A percentile compares a stretch with the other conserved stretches of the same genome.
Evolutionary conservation across 495 filamentous ascomycete species (phyloP).

Genomic region (Penicillium odoratum): DNA sequence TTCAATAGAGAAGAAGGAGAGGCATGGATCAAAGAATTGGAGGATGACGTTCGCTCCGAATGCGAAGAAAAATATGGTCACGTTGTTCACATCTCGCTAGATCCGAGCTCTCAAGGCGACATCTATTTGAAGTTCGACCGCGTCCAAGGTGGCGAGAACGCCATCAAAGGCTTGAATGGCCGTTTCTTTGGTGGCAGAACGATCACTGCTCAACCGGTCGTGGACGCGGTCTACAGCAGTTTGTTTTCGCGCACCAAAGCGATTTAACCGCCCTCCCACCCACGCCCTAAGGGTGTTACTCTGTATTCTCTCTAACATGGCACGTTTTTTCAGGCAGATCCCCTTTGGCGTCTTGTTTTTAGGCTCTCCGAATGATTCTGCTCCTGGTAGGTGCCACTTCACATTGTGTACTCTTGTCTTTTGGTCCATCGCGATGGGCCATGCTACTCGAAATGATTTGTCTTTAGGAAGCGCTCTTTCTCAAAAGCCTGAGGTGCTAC

Average conservation of each 20-base stretch:
- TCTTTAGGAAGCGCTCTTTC: constrained; percentile 6
- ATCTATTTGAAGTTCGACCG: constrained; percentile 98
- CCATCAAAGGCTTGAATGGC: constrained; percentile 95
- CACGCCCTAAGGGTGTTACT: constrained; percentile 5
- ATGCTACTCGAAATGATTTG: constrained; percentile 7
- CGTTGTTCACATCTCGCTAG: constrained; percentile 95
- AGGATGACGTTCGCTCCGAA: constrained; percentile 91
- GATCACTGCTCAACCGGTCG: constrained; percentile 92
- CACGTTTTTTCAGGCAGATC: constrained; percentile 24
- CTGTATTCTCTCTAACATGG: constrained; percentile 10
- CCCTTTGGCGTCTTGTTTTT: constrained; percentile 21
- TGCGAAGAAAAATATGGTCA: constrained; percentile 96
- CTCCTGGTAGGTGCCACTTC: constrained; percentile 44
- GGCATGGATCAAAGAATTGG: constrained; percentile 86
- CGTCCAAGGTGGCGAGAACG: constrained; percentile 91
- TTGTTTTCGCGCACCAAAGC: constrained; percentile 87
- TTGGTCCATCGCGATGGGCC: constrained; percentile 1
- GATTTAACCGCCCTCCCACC: constrained; percentile 35
- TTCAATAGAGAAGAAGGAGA: constrained; percentile 76
- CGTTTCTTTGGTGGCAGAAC: constrained; percentile 88
- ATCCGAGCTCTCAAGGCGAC: constrained; percentile 90
- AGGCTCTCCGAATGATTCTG: constrained; percentile 36
- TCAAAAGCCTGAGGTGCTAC: constrained; percentile 1
- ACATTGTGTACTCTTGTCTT: constrained; percentile 3
- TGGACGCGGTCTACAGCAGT: constrained; percentile 97